A percentile compares a stretch with the other conserved stretches of the same genome.
Evolutionary conservation across 768 basidiomycete species (phyloP).

Genomic region (Fistulinella prunicolor): DNA sequence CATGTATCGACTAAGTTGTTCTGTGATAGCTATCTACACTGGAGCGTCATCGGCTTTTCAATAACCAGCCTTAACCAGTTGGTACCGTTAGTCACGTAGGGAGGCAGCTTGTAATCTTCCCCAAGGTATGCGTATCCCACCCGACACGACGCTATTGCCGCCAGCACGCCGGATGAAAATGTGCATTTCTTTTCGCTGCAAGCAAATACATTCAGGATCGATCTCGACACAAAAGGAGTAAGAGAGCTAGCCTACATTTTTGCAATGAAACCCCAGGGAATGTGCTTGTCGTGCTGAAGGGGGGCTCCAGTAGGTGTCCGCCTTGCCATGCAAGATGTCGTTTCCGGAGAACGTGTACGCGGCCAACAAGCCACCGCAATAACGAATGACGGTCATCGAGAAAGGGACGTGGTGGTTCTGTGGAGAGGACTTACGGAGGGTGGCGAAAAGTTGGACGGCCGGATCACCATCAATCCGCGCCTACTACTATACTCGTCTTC

Average conservation of each 20-base stretch:
- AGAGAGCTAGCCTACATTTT: constrained; percentile 46
- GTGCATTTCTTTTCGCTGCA: background rate
- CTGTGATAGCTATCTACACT: no score
- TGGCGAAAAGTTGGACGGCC: constrained; percentile 46
- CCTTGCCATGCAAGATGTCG: constrained; percentile 58
- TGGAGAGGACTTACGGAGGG: constrained; percentile 35
- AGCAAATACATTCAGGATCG: background rate
- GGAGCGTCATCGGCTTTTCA: no score
- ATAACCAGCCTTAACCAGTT: no score
- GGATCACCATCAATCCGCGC: constrained; percentile 54
- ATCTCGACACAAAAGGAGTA: background rate
- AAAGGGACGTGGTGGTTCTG: constrained; percentile 45
- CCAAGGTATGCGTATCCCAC: constrained; percentile 84
- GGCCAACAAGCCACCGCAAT: constrained; percentile 82
- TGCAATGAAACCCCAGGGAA: constrained; percentile 74
- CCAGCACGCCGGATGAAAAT: constrained; percentile 41
- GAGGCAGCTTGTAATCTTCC: constrained; percentile 76
- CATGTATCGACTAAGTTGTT: no score
- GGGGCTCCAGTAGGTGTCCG: constrained; percentile 66
- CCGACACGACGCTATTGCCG: constrained; percentile 79
- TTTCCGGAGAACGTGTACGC: constrained; percentile 76
- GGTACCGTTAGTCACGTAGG: no score
- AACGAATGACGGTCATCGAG: constrained; percentile 85
- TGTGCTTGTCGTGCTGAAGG: constrained; percentile 67
- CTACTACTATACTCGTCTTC: constrained; percentile 67